Percentiles rank a stretch among this genome's conserved stretches.
Conservation (phyloP, 2,329 filamentous ascomycete genomes). For the Nothomitra cinnamomea region DNA sequence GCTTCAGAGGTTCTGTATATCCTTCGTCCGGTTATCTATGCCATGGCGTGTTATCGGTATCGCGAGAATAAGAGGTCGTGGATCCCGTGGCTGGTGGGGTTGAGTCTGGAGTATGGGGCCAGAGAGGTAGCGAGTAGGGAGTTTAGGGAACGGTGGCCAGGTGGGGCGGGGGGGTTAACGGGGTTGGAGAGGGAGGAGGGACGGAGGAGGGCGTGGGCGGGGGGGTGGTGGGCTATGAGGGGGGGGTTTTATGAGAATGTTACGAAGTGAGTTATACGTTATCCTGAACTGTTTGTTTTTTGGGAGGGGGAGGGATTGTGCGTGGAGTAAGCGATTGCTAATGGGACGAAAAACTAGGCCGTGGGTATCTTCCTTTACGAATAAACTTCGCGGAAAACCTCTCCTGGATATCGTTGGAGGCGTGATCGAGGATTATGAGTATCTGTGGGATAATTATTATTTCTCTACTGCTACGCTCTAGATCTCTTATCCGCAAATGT, state of each 20-base stretch:
- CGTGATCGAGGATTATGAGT: conserved; percentile 90
- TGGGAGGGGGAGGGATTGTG: no score
- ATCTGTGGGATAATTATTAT: conserved; percentile 96
- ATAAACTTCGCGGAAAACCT: conserved; percentile 52
- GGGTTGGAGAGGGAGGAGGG: conserved; percentile 81
- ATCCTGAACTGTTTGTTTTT: background rate
- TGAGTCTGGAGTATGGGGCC: conserved; percentile 73
- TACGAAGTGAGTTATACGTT: conserved; percentile 37
- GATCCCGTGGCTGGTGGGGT: conserved; percentile 79
- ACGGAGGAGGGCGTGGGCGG: conserved; percentile 70
- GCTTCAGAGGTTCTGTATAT: conserved; percentile 86
- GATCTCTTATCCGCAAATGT: no score
- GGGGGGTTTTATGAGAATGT: conserved; percentile 94
- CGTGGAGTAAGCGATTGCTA: conserved; percentile 11
- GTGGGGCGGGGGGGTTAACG: conserved; percentile 60
- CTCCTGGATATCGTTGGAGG: conserved; percentile 68
- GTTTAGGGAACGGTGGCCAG: conserved; percentile 43
- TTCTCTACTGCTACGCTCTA: conserved; percentile 51
- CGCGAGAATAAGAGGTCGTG: conserved; percentile 61
- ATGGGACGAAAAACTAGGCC: conserved; percentile 25
- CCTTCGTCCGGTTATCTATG: conserved; percentile 73
- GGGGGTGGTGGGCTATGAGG: conserved; percentile 92
- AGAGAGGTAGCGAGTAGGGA: conserved; percentile 63
- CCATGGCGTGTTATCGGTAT: conserved; percentile 59
- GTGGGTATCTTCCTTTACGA: conserved; percentile 51